Conservation (phyloP, 2,329 filamentous ascomycete species). For the Hypoxylon sp. region DNA sequence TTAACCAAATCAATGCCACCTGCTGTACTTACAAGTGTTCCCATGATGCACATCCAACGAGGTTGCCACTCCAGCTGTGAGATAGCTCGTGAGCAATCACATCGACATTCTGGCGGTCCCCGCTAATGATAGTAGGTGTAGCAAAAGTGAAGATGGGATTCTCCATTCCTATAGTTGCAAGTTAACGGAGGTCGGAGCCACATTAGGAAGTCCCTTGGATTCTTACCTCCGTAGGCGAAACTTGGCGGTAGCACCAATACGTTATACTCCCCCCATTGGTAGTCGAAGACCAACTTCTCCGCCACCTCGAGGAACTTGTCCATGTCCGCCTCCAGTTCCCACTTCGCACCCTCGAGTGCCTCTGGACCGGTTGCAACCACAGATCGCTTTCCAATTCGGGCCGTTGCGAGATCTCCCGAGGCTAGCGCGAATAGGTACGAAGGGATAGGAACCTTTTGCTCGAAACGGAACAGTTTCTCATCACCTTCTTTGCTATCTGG, state of each 20-base stretch:
- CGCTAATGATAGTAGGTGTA: conserved; percentile 92
- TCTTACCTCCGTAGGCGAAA: conserved; percentile 83
- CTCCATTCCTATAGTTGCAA: conserved; percentile 70
- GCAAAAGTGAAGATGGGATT: conserved; percentile 96
- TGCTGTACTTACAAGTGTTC: conserved; percentile 71
- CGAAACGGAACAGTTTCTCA: conserved; percentile 79
- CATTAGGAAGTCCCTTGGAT: conserved; percentile 2
- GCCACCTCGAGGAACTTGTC: conserved; percentile 91
- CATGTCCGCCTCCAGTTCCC: conserved; percentile 90
- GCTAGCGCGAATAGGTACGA: conserved; percentile 95
- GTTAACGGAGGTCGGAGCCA: conserved; percentile 5
- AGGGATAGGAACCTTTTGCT: conserved; percentile 91
- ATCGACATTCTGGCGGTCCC: conserved; percentile 89
- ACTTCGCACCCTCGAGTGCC: conserved; percentile 82
- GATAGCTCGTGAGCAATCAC: conserved; percentile 82
- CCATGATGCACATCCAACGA: conserved; percentile 81
- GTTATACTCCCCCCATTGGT: conserved; percentile 95
- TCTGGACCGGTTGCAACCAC: conserved; percentile 88
- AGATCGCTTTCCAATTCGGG: conserved; percentile 86
- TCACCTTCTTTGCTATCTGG: conserved; percentile 57
- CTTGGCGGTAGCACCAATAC: conserved; percentile 88
- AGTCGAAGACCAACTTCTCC: conserved; percentile 83
- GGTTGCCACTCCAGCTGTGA: conserved; percentile 87
- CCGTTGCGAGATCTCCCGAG: conserved; percentile 82
- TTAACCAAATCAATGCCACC: neutral